phyloP scores from a whole-genome alignment of 140 eudicot genomes.

The Anethum foeniculum region DNA sequence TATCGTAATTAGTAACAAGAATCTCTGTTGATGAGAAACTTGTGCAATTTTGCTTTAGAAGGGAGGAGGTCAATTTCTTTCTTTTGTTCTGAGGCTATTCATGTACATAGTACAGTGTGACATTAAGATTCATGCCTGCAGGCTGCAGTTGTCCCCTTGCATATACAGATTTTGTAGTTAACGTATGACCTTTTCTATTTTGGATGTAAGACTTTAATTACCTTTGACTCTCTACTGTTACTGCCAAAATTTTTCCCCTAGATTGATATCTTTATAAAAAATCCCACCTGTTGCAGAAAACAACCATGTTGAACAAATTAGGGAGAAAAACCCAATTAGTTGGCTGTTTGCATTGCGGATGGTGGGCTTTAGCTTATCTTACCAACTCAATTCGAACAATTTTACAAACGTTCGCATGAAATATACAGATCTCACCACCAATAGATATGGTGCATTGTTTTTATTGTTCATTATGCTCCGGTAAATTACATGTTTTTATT shows the following conservation, averaged over 20 bases:
- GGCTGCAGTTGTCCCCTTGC: conserved; percentile 1
- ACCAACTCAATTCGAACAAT: background rate
- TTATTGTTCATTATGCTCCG: background rate
- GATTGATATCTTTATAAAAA: background rate
- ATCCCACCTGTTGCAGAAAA: background rate
- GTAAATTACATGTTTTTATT: background rate
- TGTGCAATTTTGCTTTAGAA: conserved; percentile 5
- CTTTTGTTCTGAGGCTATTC: background rate
- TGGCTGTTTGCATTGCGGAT: background rate
- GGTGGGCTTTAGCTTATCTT: background rate
- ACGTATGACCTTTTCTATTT: background rate
- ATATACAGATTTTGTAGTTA: background rate
- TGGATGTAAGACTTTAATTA: background rate
- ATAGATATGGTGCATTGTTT: background rate
- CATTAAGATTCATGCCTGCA: background rate
- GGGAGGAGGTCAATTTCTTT: background rate
- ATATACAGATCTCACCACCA: background rate
- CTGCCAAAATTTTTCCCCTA: background rate
- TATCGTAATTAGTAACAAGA: background rate
- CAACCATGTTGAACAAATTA: background rate
- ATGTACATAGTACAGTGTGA: background rate
- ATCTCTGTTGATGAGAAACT: background rate
- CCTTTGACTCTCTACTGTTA: background rate
- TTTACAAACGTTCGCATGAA: background rate
- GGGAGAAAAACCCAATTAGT: background rate